Evolutionary conservation across 352 stramenopile species (phyloP).

Genomic region (Phytophthora foliorum): DNA sequence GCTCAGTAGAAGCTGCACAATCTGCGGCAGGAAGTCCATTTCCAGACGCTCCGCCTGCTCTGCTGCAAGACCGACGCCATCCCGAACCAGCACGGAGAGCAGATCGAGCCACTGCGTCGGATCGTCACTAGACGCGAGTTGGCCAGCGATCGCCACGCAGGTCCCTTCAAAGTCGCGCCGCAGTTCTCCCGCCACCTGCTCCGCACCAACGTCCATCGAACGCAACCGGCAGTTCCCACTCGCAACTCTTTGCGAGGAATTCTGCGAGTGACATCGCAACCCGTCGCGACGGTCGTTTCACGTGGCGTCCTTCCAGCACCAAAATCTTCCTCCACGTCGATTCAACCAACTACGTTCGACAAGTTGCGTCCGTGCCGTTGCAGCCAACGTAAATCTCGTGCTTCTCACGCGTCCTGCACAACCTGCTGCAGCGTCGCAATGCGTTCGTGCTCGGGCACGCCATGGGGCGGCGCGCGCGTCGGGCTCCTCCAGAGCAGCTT

Average conservation of each 20-base stretch:
- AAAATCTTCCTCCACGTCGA: too few species aligned
- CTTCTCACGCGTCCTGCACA: too few species aligned
- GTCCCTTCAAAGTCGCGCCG: conserved; percentile 63
- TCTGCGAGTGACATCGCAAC: too few species aligned
- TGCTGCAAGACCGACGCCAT: conserved; percentile 16
- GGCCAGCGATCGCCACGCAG: conserved; percentile 49
- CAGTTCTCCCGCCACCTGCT: conserved; percentile 40
- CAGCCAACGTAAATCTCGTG: too few species aligned
- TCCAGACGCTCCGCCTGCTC: conserved; percentile 55
- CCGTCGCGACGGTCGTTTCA: conserved; percentile 23
- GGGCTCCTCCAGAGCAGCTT: too few species aligned
- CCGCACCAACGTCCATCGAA: background rate
- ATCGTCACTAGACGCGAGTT: conserved; percentile 47
- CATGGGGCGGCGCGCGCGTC: too few species aligned
- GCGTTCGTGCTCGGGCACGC: too few species aligned
- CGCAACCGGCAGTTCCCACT: background rate
- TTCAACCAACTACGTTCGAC: too few species aligned
- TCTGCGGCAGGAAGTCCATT: conserved; percentile 63
- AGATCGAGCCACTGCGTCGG: conserved; percentile 43
- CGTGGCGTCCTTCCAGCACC: background rate
- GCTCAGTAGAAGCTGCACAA: conserved; percentile 62
- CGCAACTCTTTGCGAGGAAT: too few species aligned
- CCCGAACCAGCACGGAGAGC: conserved; percentile 6
- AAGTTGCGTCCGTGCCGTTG: too few species aligned
- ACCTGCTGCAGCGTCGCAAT: too few species aligned